phyloP scores from a whole-genome alignment of 2,329 filamentous ascomycete genomes.

The Paradendryphiella salina region DNA sequence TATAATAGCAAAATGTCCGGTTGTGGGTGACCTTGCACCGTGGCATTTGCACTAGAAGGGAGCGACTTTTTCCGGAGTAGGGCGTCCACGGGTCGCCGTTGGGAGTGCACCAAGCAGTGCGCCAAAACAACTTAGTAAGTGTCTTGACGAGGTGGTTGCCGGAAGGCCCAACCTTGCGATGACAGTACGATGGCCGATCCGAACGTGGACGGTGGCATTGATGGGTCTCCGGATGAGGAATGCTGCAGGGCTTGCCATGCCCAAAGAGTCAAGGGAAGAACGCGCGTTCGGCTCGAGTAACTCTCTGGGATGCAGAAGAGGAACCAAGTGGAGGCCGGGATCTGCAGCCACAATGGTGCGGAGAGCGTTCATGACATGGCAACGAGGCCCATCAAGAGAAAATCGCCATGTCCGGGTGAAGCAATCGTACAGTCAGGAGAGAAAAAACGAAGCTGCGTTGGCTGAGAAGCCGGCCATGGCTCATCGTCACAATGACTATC shows the following conservation, averaged over 20 bases:
- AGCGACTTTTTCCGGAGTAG: not conserved
- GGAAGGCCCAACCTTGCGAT: not conserved
- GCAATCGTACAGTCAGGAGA: not conserved
- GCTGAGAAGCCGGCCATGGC: not conserved
- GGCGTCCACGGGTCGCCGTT: not conserved
- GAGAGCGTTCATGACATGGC: slow-evolving; percentile 7
- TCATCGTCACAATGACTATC: not conserved
- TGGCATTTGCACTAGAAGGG: not conserved
- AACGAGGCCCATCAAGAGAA: not conserved
- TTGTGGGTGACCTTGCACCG: not conserved
- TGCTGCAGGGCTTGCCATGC: not conserved
- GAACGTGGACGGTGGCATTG: not conserved
- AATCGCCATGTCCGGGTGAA: not conserved
- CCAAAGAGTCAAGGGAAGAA: slow-evolving; percentile 1
- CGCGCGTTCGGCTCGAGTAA: slow-evolving; percentile 1
- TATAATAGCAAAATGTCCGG: not conserved
- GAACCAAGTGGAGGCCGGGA: not conserved
- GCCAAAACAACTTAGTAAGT: not conserved
- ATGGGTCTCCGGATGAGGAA: slow-evolving; percentile 2
- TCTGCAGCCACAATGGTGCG: slow-evolving; percentile 4
- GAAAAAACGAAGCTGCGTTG: not conserved
- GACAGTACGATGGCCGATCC: not conserved
- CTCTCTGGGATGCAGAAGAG: not conserved
- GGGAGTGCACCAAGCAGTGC: not conserved
- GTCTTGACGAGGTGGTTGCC: not conserved